Evolutionary conservation across 768 basidiomycete species (phyloP), one percentile per base, ranked within the genome.

Genomic region (Tylopilus intermedius): DNA sequence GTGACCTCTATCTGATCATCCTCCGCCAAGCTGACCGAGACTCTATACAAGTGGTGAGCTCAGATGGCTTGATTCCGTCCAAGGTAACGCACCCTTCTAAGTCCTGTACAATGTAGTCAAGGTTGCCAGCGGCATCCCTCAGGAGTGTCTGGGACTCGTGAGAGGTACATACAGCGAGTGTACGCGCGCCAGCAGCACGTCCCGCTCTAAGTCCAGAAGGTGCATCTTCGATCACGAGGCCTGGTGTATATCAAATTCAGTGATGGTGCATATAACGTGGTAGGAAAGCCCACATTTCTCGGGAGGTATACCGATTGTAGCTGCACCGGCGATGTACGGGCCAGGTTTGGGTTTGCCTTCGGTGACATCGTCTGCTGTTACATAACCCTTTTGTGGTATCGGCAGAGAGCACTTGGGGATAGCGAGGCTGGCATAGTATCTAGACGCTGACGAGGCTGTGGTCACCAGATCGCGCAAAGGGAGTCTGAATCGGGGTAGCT

Each of bases 141-240:
- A 38, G 78, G 74, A 47, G 73, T 32, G 66, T 65, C 39, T 79
- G 76, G 15, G 81, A 72, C 24, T 77, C 62, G 49, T 92, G 88
- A 5, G 87, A 88, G 30, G 94, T 94, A 64, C 88, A 89, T 1
- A 94, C 88, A 1, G 87, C 94, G 13, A 95, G 76, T 0, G 87
- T 88, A 44, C 69, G 76, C 45, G 87, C 78, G 10, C 90, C 90
- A 15, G 90, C 87, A 7, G 86, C 83, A 44, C 78, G 79, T 21
- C 91, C 91, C 14, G 88, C 78, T 54, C 73, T 74, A 57, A 94
- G 71, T 3, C 94, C 94, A 13, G 89, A 85, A 4, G 91, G 86
- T 2, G 94, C 92, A 62, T 96, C 94, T 62, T 94, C 92, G 3
- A 96, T 76, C 8, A 95, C 93, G 53, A 95, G 74, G 62, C 88